Evolutionary conservation across 306 rosid genomes (phyloP).

Genomic region (Delonix regia): DNA sequence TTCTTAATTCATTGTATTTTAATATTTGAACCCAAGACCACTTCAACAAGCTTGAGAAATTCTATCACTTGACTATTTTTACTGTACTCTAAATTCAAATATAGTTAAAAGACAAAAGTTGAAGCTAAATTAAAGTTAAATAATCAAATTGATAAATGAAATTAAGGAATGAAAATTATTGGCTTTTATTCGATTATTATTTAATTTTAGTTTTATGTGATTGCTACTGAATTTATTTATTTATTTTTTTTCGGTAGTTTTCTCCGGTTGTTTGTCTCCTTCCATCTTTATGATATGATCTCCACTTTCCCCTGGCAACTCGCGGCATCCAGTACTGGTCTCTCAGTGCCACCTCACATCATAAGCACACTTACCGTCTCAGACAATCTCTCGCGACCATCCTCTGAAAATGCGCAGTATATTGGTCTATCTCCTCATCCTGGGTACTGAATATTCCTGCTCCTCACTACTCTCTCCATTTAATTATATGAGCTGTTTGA

Average conservation of each 20-base stretch:
- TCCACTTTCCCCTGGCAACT: background rate
- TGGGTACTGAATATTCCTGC: slow-evolving; percentile 31
- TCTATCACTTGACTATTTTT: too few species aligned
- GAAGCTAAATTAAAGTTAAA: too few species aligned
- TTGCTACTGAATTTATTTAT: too few species aligned
- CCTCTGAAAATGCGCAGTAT: slow-evolving; percentile 36
- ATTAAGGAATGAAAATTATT: too few species aligned
- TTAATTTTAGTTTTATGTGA: too few species aligned
- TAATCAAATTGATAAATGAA: too few species aligned
- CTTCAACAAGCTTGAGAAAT: too few species aligned
- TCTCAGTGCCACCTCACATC: background rate
- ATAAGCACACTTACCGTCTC: background rate
- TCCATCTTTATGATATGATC: background rate
- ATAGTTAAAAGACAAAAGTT: too few species aligned
- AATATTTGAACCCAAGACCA: too few species aligned
- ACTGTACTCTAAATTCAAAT: too few species aligned
- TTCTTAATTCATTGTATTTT: too few species aligned
- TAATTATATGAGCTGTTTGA: background rate
- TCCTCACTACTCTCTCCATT: background rate
- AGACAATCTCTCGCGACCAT: background rate
- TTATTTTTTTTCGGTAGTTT: background rate
- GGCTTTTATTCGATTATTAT: too few species aligned
- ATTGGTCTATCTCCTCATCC: slow-evolving; percentile 37
- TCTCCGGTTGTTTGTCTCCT: background rate
- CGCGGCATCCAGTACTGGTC: background rate